Evolutionary conservation across 169 alveolate species (phyloP).

Genomic region (Plasmodium ovale): DNA sequence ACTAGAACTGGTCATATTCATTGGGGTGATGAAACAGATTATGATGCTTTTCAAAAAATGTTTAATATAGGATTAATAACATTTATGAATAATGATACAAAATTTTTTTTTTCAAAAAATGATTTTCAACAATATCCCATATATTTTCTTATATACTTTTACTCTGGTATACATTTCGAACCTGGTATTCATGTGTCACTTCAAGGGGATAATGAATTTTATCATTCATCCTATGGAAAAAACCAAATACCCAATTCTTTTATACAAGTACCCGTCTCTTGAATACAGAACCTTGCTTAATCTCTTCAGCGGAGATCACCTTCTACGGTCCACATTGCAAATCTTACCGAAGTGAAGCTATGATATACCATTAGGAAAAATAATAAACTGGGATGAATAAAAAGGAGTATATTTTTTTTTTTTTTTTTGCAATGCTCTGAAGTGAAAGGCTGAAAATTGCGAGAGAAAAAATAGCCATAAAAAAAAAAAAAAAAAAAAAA

Average conservation of each 20-base stretch:
- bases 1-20: conserved; percentile 63
- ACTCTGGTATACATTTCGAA: conserved; percentile 55
- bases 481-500: too few relatives aligned
- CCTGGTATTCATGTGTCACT: conserved; percentile 21
- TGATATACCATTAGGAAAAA: too few relatives aligned
- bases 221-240: conserved; percentile 13
- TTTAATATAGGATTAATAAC: conserved; percentile 62
- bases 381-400: too few relatives aligned
- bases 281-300: too few relatives aligned
- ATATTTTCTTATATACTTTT: conserved; percentile 31
- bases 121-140: conserved; percentile 21
- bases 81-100: conserved; percentile 30
- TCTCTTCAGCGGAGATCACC: too few relatives aligned
- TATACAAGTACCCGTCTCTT: not conserved
- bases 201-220: not conserved
- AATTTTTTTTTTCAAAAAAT: conserved; percentile 33
- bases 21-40: conserved; percentile 74
- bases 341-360: too few relatives aligned
- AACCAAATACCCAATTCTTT: conserved; percentile 23
- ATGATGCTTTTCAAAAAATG: conserved; percentile 71
- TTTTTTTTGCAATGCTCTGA: too few relatives aligned
- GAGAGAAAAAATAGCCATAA: too few relatives aligned
- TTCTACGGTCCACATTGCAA: too few relatives aligned
- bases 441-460: too few relatives aligned
- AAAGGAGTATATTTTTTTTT: too few relatives aligned